These are phyloP conservation scores for Calonectria leucothoes DNA, from an alignment of 2,329 filamentous ascomycete genomes.

Conservation along the genomic window DNA sequence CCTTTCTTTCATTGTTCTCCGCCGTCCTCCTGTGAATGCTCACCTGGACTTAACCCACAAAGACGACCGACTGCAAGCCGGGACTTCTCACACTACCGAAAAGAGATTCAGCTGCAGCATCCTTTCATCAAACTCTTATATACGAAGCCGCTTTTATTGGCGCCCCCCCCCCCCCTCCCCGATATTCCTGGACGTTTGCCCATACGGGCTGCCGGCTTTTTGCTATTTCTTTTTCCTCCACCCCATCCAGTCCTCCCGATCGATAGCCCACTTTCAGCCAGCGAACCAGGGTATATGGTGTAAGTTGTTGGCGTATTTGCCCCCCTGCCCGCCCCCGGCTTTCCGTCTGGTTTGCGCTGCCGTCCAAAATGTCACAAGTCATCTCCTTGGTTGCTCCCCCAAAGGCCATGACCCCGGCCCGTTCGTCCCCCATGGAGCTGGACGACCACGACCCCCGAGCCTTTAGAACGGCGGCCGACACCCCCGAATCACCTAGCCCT, in stretches of 20 bases:
- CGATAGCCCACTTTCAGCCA: slow-evolving; percentile 13
- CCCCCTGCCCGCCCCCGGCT: slow-evolving; percentile 12
- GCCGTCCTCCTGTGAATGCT: slow-evolving; percentile 33
- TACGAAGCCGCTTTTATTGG: neutral
- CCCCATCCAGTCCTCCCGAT: slow-evolving; percentile 9
- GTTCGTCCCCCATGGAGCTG: slow-evolving; percentile 36
- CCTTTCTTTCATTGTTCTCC: slow-evolving; percentile 40
- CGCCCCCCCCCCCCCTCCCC: too few relatives aligned
- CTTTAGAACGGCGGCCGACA: slow-evolving; percentile 33
- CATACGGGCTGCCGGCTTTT: neutral
- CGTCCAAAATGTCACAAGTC: slow-evolving; percentile 44
- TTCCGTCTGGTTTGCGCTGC: slow-evolving; percentile 33
- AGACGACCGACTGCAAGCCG: neutral
- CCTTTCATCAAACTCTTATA: slow-evolving; percentile 12
- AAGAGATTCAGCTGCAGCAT: neutral
- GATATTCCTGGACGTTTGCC: neutral
- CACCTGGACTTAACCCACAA: slow-evolving; percentile 18
- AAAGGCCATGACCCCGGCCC: slow-evolving; percentile 40
- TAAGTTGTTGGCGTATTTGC: slow-evolving; percentile 14
- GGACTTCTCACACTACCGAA: neutral
- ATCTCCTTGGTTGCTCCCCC: slow-evolving; percentile 41
- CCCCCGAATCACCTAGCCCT: slow-evolving; percentile 41
- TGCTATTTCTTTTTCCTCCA: slow-evolving; percentile 8
- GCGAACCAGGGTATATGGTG: slow-evolving; percentile 17
- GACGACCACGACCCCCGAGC: slow-evolving; percentile 36